Evolutionary conservation across 1,284 basidiomycete genomes (phyloP), one percentile per base, ranked within the genome.

Genomic region (Pholiota adiposa): DNA sequence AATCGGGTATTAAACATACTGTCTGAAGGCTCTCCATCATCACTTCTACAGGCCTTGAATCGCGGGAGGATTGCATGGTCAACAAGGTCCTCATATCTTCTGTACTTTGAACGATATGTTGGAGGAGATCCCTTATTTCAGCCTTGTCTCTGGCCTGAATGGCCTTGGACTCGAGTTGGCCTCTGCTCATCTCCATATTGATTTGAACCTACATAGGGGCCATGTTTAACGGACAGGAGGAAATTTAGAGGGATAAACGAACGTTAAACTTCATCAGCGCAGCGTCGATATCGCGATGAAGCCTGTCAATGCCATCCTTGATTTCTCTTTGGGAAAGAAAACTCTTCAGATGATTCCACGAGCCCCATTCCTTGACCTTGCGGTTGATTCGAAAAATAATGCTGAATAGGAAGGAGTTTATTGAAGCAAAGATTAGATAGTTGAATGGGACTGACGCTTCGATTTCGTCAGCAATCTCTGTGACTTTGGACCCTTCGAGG

Each of bases 11-110:
- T 7, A 46, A 7, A 58, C 70, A 36, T 48, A 78, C 79, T 40
- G 73, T 77, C 66, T 80, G 79, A 18, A 81, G 70, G 25, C 70
- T 71, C 56, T 74, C 70, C 77, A 81, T 80, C 49, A 81, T 67
- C 34, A 72, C 67, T 62, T 75, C 69, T 12, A 77, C 70, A 41
- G 71, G 69, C 48, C 69, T 67, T 25, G 69, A 70, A 41, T 58
- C 59, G 14, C 40, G 48, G 2, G 60, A 63, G 21, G 61, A 54
- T 38, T 70, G 63, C 57, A 69, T 67, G 40, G 61, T 70, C 18
- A 77, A 57, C 29, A 74, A 55, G 3, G 61, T 58, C 46, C 67
- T 73, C 57, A 79, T 70, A 46, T 76, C 73, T 19, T 72, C 68
- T 5, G 67, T 68, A 58, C 70, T 73, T 48, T 70, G 66, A 27